phyloP scores from a whole-genome alignment of 2,329 filamentous ascomycete genomes.

The Lachnellula cervina region DNA sequence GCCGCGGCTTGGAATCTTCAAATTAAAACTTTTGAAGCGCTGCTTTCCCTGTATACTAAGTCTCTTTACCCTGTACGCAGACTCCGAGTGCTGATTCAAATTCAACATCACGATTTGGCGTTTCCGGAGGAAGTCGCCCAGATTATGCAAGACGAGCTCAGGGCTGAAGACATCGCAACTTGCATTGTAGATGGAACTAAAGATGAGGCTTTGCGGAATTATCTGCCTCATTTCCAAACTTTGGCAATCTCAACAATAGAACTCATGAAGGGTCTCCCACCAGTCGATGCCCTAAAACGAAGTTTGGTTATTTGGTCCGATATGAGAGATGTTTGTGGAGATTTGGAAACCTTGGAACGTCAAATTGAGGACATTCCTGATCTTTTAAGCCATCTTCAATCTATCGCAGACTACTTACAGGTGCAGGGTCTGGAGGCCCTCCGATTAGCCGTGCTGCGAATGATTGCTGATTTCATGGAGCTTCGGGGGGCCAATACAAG shows the following conservation, averaged over 20 bases:
- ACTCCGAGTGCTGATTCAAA: constrained; percentile 23
- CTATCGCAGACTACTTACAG: constrained; percentile 51
- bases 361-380: constrained; percentile 46
- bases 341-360: constrained; percentile 37
- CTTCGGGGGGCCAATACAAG: constrained; percentile 36
- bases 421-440: constrained; percentile 50
- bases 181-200: constrained; percentile 13
- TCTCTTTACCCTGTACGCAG: constrained; percentile 28
- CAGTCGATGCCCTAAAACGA: constrained; percentile 20
- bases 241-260: constrained; percentile 23
- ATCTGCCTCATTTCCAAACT: constrained; percentile 23
- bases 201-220: constrained; percentile 24
- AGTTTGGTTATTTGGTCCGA: constrained; percentile 28
- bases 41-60: constrained; percentile 26
- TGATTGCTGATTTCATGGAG: constrained; percentile 44
- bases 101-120: constrained; percentile 20
- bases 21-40: constrained; percentile 18
- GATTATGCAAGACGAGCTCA: constrained; percentile 12
- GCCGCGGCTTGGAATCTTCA: constrained; percentile 13
- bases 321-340: constrained; percentile 40
- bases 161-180: constrained; percentile 1
- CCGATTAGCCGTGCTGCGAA: constrained; percentile 43
- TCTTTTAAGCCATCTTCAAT: constrained; percentile 47
- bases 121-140: constrained; percentile 9
- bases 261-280: constrained; percentile 23